Evolutionary conservation across 2,329 filamentous ascomycete genomes (phyloP).

Genomic region (Hypoxylon sp.): DNA sequence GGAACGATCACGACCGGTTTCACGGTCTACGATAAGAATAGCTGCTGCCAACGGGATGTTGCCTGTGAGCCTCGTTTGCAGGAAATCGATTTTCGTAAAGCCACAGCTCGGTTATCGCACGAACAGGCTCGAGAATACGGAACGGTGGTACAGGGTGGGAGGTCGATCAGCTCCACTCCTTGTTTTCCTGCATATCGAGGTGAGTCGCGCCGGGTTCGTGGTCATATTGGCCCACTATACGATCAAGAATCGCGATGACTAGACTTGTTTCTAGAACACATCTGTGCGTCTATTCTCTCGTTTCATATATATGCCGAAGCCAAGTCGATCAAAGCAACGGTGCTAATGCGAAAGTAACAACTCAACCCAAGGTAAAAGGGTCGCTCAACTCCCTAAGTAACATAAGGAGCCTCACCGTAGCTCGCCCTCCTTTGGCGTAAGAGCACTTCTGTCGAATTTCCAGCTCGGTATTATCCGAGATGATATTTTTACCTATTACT

Average conservation of each 20-base stretch:
- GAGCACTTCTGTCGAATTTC: neutral
- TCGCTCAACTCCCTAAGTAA: conserved; percentile 12
- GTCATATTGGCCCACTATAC: conserved; percentile 34
- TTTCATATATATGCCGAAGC: conserved; percentile 42
- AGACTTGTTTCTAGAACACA: conserved; percentile 43
- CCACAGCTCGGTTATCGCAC: conserved; percentile 22
- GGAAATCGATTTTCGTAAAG: conserved; percentile 5
- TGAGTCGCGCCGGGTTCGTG: conserved; percentile 39
- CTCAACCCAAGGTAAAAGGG: conserved; percentile 18
- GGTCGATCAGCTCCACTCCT: conserved; percentile 46
- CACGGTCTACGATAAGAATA: conserved; percentile 64
- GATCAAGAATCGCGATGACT: conserved; percentile 39
- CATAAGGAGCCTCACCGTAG: conserved; percentile 19
- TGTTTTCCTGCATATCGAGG: conserved; percentile 41
- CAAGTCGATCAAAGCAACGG: conserved; percentile 43
- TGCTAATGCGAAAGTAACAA: conserved; percentile 35
- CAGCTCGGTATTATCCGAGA: conserved; percentile 26
- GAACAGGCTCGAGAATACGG: conserved; percentile 30
- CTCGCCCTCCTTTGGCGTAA: conserved; percentile 11
- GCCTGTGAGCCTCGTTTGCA: conserved; percentile 1
- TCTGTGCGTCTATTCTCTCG: conserved; percentile 37
- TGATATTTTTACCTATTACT: conserved; percentile 8
- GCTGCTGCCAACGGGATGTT: conserved; percentile 66
- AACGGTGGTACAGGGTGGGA: conserved; percentile 48
- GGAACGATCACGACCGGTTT: conserved; percentile 68